Base-by-base conservation (phyloP, 176 grass and related monocot genomes). In the Musa troglodytarum region DNA sequence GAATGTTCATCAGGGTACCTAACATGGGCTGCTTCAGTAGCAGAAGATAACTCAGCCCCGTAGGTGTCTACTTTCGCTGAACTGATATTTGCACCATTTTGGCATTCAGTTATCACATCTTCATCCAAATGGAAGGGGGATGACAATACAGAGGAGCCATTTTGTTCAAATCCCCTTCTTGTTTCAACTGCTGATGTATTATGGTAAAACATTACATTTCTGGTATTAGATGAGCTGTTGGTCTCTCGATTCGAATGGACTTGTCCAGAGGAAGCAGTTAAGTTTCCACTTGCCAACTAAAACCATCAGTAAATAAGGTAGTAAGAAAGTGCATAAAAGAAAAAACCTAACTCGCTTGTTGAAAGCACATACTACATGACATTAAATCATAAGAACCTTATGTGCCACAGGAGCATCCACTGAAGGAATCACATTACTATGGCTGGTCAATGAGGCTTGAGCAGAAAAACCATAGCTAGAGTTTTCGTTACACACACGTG, bases 11-110 rank as follows among this genome's bases (percentile, higher is more conserved):
- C 34, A 43, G 34, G 34, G n/a, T 72, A 74, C 53, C 62, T 87
- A 76, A 79, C 79, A 63, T 85, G 75, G 53, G 85, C 61, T 71
- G 82, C 49, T 56, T 77, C 80, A 53, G 49, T 29, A 24, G 73
- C 34, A 54, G 82, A 87, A 73, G 74, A 57, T 79, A 83, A 81
- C 73, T 63, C 12, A 65, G 69, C 80, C 51, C 86, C 85, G 68
- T 65, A 82, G 34, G 34, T 43, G 34, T 43, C 34, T 43, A 87
- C 65, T 80, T 89, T 82, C 65, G 86, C 79, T 61, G 87, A 88
- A 83, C 82, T 84, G 69, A 82, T 79, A 85, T 83, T 82, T 22
- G 78, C 57, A 62, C 15, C 57, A 62, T n/a, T 62, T 62, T 62
- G 17, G 20, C 57, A 17, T n/a, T 62, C 57, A 17, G 2, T 1